Conservation (phyloP, 768 basidiomycete species). For the Termitomyces eurrhizus region DNA sequence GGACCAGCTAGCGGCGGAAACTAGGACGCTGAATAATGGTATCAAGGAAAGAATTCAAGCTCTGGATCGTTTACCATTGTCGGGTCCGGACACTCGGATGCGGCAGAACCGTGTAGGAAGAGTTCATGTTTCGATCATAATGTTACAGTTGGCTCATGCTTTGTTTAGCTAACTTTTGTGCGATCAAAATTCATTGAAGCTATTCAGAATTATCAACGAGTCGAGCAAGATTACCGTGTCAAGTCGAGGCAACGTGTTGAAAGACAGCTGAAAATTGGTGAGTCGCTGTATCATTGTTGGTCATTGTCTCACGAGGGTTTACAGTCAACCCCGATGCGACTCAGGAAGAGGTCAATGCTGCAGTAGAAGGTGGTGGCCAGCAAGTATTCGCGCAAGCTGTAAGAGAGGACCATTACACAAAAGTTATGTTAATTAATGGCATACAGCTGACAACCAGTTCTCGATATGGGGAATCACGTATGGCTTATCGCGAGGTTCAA, state of each 20-base stretch:
- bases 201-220: slow-evolving; percentile 72
- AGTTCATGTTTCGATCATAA: background rate
- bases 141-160: background rate
- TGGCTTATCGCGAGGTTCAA: slow-evolving; percentile 85
- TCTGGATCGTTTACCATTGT: slow-evolving; percentile 33
- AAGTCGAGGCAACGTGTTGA: slow-evolving; percentile 66
- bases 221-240: slow-evolving; percentile 66
- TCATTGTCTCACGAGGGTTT: background rate
- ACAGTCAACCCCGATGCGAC: slow-evolving; percentile 86
- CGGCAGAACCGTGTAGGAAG: slow-evolving; percentile 34
- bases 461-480: slow-evolving; percentile 78
- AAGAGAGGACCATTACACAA: slow-evolving; percentile 13
- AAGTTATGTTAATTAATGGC: background rate
- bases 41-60: slow-evolving; percentile 59
- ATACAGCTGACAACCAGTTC: slow-evolving; percentile 70
- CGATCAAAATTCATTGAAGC: slow-evolving; percentile 72
- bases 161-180: slow-evolving; percentile 50
- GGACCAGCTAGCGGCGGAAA: slow-evolving; percentile 56
- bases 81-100: slow-evolving; percentile 30
- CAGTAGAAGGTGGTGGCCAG: slow-evolving; percentile 57
- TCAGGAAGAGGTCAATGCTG: slow-evolving; percentile 70
- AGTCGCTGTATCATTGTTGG: slow-evolving; percentile 3
- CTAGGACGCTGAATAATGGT: slow-evolving; percentile 51
- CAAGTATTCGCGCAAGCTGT: slow-evolving; percentile 83
- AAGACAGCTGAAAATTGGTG: slow-evolving; percentile 77